A percentile compares a stretch with the other conserved stretches of the same genome.
These are phyloP conservation scores for Potentilla sterilis DNA, from an alignment of 306 rosid genomes.

Conservation along the genomic window DNA sequence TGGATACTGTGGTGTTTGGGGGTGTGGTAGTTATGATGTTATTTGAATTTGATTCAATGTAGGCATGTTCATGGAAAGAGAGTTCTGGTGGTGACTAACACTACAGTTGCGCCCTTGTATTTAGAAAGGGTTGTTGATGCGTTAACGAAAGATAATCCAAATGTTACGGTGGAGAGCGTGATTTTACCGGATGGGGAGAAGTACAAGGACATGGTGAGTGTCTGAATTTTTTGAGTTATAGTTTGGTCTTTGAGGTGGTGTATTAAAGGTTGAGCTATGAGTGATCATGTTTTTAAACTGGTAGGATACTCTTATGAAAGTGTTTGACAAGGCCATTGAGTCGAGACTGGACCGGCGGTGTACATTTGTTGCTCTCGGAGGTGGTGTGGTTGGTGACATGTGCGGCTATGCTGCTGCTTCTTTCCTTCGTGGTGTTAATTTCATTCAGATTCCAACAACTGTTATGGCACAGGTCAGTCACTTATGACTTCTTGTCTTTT, in stretches of 20 bases:
- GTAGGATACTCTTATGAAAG: conserved; percentile 88
- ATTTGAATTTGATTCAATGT: conserved; percentile 17
- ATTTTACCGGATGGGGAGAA: conserved; percentile 89
- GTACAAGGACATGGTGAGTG: conserved; percentile 81
- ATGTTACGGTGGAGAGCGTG: conserved; percentile 78
- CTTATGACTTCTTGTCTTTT: conserved; percentile 1
- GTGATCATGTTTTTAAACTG: conserved; percentile 31
- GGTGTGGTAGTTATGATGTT: conserved; percentile 9
- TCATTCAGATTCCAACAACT: conserved; percentile 95
- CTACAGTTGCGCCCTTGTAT: conserved; percentile 72
- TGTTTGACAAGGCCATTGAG: conserved; percentile 92
- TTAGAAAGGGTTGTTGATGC: conserved; percentile 74
- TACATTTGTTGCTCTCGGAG: conserved; percentile 96
- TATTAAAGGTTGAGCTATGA: conserved; percentile 13
- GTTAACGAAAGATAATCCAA: conserved; percentile 74
- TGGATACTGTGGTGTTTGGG: conserved; percentile 1
- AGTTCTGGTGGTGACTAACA: conserved; percentile 87
- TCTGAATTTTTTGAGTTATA: conserved; percentile 9
- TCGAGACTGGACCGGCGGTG: conserved; percentile 70
- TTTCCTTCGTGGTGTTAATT: conserved; percentile 86
- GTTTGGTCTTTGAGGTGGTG: not conserved
- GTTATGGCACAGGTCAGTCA: conserved; percentile 87
- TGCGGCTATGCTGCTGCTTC: conserved; percentile 93
- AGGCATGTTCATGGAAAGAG: conserved; percentile 97
- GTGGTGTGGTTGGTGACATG: conserved; percentile 95